Base-by-base conservation (phyloP, 139 green algal species). In the Parachlorella kessleri region DNA sequence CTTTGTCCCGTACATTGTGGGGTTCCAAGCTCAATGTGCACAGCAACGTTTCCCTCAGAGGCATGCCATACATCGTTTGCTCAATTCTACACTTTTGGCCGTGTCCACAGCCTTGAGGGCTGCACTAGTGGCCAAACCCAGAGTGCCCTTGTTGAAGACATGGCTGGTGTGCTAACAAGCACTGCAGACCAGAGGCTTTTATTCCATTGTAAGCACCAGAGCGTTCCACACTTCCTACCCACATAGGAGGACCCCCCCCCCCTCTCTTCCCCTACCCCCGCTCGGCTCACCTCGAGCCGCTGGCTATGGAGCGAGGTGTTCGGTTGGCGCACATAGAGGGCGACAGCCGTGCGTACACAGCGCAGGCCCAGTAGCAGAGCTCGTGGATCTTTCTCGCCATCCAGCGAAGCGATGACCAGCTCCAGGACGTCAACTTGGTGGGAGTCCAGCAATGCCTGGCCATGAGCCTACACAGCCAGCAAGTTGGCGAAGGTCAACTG, bases 331-430 rank as follows among this genome's bases (percentile, higher is more conserved):
- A 54, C 48, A 40, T 84, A 83, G 1, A 87, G 73, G 32, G 54
- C 36, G 35, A 85, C 65, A 55, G 83, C 30, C 26, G 21, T 18
- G 4, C n/a, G 59, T 28, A 81, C 38, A 18, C 40, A 59, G 37
- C 90, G 35, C 36, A 98, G 96, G 1, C 86, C 88, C 32, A 85
- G 66, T 64, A 98, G 72, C 38, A 98, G 86, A 82, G 92, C 97
- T 42, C 95, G 88, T 7, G 95, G 95, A 81, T 98, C 95, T 70
- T 95, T 94, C 83, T 98, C 95, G 21, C 93, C 95, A 72, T 98
- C 95, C 40, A 96, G 73, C n/a, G 76, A 83, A 14, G 36, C 33
- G 30, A 87, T 77, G 4, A 66, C 2, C 10, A 70, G 71, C 38
- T 87, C 78, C 7, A 81, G 39, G 21, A 84, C 23, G 72, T 85